Evolutionary conservation across 208 protist genomes (phyloP).

Genomic region (Leishmania guyanensis): DNA sequence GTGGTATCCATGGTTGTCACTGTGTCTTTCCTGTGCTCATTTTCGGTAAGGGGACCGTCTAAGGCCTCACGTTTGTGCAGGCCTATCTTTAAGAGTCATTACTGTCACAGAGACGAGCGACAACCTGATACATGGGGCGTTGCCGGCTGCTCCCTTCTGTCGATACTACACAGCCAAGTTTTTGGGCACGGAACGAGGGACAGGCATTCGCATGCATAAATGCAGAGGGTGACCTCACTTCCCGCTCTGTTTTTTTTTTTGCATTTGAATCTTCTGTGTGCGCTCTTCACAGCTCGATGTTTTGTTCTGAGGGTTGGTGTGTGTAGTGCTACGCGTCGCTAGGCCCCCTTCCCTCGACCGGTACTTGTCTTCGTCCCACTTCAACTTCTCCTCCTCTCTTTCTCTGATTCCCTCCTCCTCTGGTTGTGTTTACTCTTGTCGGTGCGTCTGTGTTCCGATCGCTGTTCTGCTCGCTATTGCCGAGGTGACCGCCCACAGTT

Average conservation of each 20-base stretch:
- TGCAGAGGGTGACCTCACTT: neutral
- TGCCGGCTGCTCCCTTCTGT: neutral
- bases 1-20: neutral
- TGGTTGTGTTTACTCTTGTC: neutral
- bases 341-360: neutral
- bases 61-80: neutral
- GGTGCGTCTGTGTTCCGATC: neutral
- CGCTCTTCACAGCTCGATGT: neutral
- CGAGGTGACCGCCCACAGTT: neutral
- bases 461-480: neutral
- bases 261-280: neutral
- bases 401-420: conserved; percentile 11
- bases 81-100: neutral
- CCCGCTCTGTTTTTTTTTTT: no score
- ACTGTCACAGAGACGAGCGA: neutral
- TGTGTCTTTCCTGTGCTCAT: neutral
- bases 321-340: neutral
- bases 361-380: neutral
- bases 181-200: neutral
- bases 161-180: neutral
- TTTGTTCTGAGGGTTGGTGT: neutral
- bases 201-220: neutral
- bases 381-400: conserved; percentile 2
- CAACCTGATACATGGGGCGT: no score
- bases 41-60: neutral